Base-by-base conservation (phyloP, 176 grass and related monocot species). In the Microstegium vimineum region DNA sequence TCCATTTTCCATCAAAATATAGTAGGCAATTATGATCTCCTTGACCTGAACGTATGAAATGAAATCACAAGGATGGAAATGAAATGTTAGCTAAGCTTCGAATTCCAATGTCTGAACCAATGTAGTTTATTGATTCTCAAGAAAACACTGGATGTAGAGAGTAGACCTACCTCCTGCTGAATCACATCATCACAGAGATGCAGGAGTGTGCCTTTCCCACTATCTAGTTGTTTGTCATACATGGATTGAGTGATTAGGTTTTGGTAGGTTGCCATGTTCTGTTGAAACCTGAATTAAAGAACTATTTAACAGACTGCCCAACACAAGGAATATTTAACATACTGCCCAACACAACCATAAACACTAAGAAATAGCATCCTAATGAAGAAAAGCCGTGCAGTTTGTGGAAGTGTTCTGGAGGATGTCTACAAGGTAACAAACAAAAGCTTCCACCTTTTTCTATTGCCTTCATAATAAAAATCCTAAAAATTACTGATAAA, bases 1-100 rank as follows among this genome's bases (percentile, higher is more conserved):
- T 79, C 96, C 96, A 74, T 99, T 92, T 83, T 99, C 96, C 96
- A 99, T 99, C 80, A 99, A 84, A 89, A 99, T 95, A 82, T 93
- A 99, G 76, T 95, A 98, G 57, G 93, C 92, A 84, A 98, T 84
- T 88, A 98, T 98, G 79, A 98, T 90, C 80, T 98, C 93, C 87
- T 99, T 95, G 51, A 94, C 88, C 95, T 98, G 83, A 61, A 85
- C 62, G 86, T 76, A 56, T 54, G 7, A 84, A 80, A 84, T 13
- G 45, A 84, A 80, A 84, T 13, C 36, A 56, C 31, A 69, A 54
- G 71, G 28, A 84, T 32, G 64, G 15, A 76, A 79, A 34, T 43
- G 74, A 71, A 74, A 69, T 41, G 8, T 84, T 73, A 65, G 28
- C 54, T 62, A 6, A 63, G 36, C 38, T 3, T 73, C 6, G 18